A percentile compares a stretch with the other conserved stretches of the same genome.
phyloP scores from a whole-genome alignment of 2,329 filamentous ascomycete genomes.

The Gaeumannomyces sp. region DNA sequence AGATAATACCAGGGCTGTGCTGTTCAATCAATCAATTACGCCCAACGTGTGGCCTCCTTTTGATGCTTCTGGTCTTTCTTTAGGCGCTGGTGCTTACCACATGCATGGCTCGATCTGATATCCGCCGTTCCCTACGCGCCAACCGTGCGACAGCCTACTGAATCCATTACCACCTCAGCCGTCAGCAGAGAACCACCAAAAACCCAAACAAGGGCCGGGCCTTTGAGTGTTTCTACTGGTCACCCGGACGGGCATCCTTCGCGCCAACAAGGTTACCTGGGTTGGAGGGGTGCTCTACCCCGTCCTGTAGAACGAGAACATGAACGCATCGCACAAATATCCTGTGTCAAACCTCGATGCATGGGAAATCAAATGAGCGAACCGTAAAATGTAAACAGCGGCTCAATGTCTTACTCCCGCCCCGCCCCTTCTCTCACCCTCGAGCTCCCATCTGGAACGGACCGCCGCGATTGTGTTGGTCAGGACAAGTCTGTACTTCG shows the following conservation, averaged over 20 bases:
- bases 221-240: background rate
- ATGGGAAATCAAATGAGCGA: background rate
- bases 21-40: background rate
- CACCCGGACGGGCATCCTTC: background rate
- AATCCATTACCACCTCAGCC: background rate
- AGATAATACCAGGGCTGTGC: background rate
- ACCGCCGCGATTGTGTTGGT: background rate
- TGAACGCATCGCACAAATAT: background rate
- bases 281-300: background rate
- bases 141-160: background rate
- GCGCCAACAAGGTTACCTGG: background rate
- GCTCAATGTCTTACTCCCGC: background rate
- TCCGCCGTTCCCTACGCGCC: too few species aligned
- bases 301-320: background rate
- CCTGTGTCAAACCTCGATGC: background rate
- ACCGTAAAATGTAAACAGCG: background rate
- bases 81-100: too few species aligned
- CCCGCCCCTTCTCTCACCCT: too few species aligned
- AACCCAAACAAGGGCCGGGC: background rate
- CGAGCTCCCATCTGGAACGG: background rate
- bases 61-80: too few species aligned
- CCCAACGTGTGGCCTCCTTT: too few species aligned
- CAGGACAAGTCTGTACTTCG: too few species aligned
- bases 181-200: background rate
- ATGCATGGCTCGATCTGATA: too few species aligned